Base-by-base conservation (phyloP, 169 alveolate species). In the Plasmodium reichenowi region DNA sequence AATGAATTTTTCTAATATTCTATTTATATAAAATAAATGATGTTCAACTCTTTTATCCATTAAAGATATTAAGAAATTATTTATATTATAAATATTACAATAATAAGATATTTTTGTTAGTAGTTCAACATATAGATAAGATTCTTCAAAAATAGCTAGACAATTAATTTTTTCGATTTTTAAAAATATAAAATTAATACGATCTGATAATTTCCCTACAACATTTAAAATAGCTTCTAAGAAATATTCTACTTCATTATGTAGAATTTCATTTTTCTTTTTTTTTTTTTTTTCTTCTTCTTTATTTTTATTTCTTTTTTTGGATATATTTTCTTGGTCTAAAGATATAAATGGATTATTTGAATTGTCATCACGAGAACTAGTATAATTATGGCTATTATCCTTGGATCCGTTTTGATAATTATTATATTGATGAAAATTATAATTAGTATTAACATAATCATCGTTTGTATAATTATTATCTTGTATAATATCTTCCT, bases 21-120 rank as follows among this genome's bases (percentile, higher is more conserved):
- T 12, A 48, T 83, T 83, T 0, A 83, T 68, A 48, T 83, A 83
- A 68, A 52, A 83, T 13, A 83, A 24, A 66, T 83, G 91, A 62
- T 83, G 91, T 15, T 83, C 91, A 5, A 68, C 83, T n/a, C 85
- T 73, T 54, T 83, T 83, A 7, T 72, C 60, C 91, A 83, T 83
- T 12, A 83, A 13, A 3, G 91, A 68, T 17, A 83, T 83, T 13
- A 83, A 17, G 50, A 83, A 54, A 47, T 83, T 48, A 29, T 83
- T 83, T 9, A 83, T 68, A 29, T 83, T 68, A 29, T 29, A 67
- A 6, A 43, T 9, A 29, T n/a, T 56, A 72, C 91, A 83, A 72
- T 68, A 83, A 48, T 83, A 83, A 2, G 91, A 83, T 0, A 62
- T 52, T 38, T 83, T 83, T 56, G 91, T 83, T 8, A 83, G 32